Base-by-base conservation (phyloP, 225 moss, liverwort and hornwort genomes). In the Marchantia paleacea region DNA sequence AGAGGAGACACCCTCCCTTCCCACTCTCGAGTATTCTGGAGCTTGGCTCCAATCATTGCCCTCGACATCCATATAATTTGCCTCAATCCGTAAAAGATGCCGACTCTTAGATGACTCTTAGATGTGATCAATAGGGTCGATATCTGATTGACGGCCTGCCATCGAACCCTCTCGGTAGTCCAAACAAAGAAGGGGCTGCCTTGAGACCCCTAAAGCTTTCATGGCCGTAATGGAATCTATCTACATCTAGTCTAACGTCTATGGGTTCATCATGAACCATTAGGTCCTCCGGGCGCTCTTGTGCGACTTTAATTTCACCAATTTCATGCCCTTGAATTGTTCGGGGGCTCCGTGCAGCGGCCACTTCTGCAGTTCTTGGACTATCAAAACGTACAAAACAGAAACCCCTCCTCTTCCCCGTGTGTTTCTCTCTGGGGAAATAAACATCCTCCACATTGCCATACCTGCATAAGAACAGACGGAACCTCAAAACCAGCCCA, bases 381-480 rank as follows among this genome's bases (percentile, higher is more conserved):
- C 85, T 81, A 79, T 92, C 88, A 82, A 95, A 93, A 0, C 95
- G 89, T 3, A 95, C 93, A 39, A 91, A 93, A 73, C 95, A 95
- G 83, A 95, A 95, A 9, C 95, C 93, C 75, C 95, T 91, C 77
- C 93, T 87, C 63, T 92, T 92, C 14, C 89, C 89, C 10, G 86
- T 91, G 52, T 92, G 91, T 70, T 91, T 93, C 65, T 93, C 95
- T 85, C 89, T 88, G 0, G 93, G 93, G 82, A 95, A 95, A 18
- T 95, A 93, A 0, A 95, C 95, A 84, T 95, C 95, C 80, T 95
- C 95, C 80, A 95, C 93, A 55, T 78, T 87, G 29, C 95, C 93
- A 80, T 89, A 95, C 85, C 90, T 91, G 90, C 53, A 75, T 53
- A 62, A 75, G 16, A 24, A 55, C 26, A 30, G 51, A 72, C 22